Base-by-base conservation (phyloP, 192 early-diverging fungal genomes). In the Helicostylum pulchrum region DNA sequence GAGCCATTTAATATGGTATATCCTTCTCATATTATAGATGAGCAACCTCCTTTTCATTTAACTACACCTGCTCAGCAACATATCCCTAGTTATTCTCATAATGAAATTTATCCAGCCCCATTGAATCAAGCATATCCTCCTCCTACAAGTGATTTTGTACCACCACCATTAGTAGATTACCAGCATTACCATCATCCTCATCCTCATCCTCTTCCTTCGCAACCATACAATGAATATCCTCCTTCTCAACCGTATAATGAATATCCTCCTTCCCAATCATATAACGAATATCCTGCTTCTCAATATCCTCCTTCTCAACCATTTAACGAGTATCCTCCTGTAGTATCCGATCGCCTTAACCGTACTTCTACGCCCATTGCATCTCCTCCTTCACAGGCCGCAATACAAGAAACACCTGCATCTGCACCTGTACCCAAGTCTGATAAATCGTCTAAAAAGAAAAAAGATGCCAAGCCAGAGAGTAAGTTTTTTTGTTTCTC, bases 51-150 rank as follows among this genome's bases (percentile, higher is more conserved):
- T 10, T 39, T 39, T 39, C 36, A 39, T 39, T 9, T 39, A 39
- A 39, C 5, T 39, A 39, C 36, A 39, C 36, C 36, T 9, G 9
- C 9, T 39, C 36, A 39, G 6, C 36, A 39, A 10, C 36, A 39
- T 39, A 39, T 39, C 9, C 36, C 36, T 9, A 6, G 9, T 5
- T 39, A 39, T 4, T 39, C 36, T 9, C 36, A 39, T 39, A 39
- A 39, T 4, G 36, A 39, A 39, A 39, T 39, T 5, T 39, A 39
- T 56, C 34, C 54, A 15, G 31, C 54, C 19, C 31, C 54, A 56
- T 34, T 56, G 54, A 39, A 56, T 53, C 23, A 53, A 36, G 34
- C 32, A 31, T 39, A 56, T 56, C 54, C 54, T 56, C 54, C 54
- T 39, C 32, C 34, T 3, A 19, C n/a, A 34, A 17, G 32, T 56